Base-by-base conservation (phyloP, 768 basidiomycete species). In the Termitomyces sp. region DNA sequence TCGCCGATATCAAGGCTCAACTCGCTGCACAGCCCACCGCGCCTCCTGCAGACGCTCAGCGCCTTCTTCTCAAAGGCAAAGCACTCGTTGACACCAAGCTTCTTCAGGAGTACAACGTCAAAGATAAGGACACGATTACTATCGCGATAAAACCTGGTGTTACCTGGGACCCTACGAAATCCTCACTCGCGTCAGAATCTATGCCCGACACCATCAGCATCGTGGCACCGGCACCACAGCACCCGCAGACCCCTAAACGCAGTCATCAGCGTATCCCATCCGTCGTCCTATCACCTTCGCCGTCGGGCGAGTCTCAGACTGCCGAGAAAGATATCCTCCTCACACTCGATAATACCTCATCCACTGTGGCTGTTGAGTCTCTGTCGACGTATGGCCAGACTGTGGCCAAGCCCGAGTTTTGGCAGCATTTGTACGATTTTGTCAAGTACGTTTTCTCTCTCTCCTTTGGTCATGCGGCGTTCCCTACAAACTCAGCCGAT, bases 51-150 rank as follows among this genome's bases (percentile, higher is more conserved):
- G 87, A 92, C 67, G 78, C 81, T 32, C 95, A 97, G 71, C 79
- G 97, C 3, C 82, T 98, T 16, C 77, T 99, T 11, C 78, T 97
- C 54, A 98, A 95, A 73, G 97, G 97, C 56, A 99, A 99, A 71
- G 94, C 89, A 0, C 82, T 98, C 61, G 86, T 85, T 16, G 96
- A 98, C 75, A 75, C 74, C 26, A 96, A 95, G 68, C 82, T 99
- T 10, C 74, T 98, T 41, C 88, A 89, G 67, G 97, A 98, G 70
- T 99, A 98, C 76, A 82, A 75, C 66, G 79, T 95, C 66, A 83
- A 86, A 65, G 83, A 87, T 67, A 90, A 88, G 11, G 87, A 91
- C 63, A 88, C 85, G 11, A 76, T 98, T 65, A 96, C 88, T 70
- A 76, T 99, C 46, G 87, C 94, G 77, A 73, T 94, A 69, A 96